Percentiles rank a stretch among this genome's conserved stretches.
Conservation (phyloP, 2,329 filamentous ascomycete species). For the Penicillium sp. region DNA sequence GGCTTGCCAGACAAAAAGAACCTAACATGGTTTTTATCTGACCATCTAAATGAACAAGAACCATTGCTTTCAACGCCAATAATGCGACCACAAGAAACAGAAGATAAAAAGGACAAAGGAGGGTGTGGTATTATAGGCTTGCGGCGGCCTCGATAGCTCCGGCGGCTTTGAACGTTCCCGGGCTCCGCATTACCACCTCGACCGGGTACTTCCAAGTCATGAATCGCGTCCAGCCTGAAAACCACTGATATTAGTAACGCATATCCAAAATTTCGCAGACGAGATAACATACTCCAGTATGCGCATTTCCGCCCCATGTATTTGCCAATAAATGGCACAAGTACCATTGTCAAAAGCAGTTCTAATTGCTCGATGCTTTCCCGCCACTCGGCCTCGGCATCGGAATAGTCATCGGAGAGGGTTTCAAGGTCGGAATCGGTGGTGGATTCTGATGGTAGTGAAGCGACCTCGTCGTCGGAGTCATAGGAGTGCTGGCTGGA, state of each 20-base stretch:
- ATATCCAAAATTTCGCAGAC: neutral
- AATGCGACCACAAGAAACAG: neutral
- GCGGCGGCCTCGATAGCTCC: slow-evolving; percentile 61
- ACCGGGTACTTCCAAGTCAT: slow-evolving; percentile 94
- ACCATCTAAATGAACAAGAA: neutral
- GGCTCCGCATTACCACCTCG: slow-evolving; percentile 64
- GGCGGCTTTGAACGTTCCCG: slow-evolving; percentile 61
- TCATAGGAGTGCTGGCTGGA: slow-evolving; percentile 30
- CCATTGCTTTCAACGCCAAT: slow-evolving; percentile 1
- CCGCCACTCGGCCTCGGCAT: slow-evolving; percentile 94
- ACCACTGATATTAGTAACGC: slow-evolving; percentile 6
- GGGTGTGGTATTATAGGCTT: slow-evolving; percentile 31
- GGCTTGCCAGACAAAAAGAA: neutral
- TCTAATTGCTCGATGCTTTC: slow-evolving; percentile 92
- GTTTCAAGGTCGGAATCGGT: slow-evolving; percentile 41
- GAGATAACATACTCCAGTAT: slow-evolving; percentile 73
- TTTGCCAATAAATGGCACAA: slow-evolving; percentile 92
- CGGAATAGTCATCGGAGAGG: slow-evolving; percentile 62
- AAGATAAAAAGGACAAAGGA: neutral
- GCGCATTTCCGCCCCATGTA: slow-evolving; percentile 93
- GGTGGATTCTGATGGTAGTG: slow-evolving; percentile 43
- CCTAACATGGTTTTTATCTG: neutral
- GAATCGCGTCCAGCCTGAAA: slow-evolving; percentile 80
- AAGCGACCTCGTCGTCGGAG: slow-evolving; percentile 44
- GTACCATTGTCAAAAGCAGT: slow-evolving; percentile 86